Percentiles rank a stretch among this genome's conserved stretches.
These are phyloP conservation scores for Ophiostoma novo-ulmi DNA, from an alignment of 2,329 filamentous ascomycete species.

Conservation along the genomic window DNA sequence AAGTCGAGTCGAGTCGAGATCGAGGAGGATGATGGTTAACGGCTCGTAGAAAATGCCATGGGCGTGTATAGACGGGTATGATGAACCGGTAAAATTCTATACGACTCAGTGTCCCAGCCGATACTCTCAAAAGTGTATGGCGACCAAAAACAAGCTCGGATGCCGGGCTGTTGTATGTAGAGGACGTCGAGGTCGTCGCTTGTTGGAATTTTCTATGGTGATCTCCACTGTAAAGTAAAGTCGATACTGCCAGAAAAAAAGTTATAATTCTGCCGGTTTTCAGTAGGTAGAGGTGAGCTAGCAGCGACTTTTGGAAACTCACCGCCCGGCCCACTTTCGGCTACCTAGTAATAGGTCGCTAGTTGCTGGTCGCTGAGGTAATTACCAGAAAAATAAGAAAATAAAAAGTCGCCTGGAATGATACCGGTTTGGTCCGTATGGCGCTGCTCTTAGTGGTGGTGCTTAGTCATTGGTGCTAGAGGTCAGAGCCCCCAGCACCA, in stretches of 20 bases:
- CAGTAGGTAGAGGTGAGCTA: background rate
- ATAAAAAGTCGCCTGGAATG: constrained; percentile 7
- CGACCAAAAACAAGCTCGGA: constrained; percentile 7
- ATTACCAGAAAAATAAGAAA: background rate
- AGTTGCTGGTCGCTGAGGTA: background rate
- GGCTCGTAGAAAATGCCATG: background rate
- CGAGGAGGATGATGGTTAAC: background rate
- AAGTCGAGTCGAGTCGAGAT: background rate
- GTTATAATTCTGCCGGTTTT: constrained; percentile 25
- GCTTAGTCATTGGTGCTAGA: background rate
- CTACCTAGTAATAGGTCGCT: no score
- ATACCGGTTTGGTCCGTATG: constrained; percentile 27
- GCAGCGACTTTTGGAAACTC: background rate
- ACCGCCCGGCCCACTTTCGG: constrained; percentile 15
- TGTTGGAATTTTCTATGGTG: constrained; percentile 4
- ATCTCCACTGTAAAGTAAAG: background rate
- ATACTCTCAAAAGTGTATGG: background rate
- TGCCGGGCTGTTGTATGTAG: background rate
- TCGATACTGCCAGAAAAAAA: constrained; percentile 15
- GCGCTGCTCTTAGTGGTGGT: no score
- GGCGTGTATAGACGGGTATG: background rate
- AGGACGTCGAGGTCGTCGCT: background rate
- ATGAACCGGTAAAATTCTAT: background rate
- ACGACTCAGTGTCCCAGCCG: background rate
- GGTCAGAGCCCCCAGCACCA: background rate